phyloP scores from a whole-genome alignment of 345 rosid species.

The Turnera subulata region DNA sequence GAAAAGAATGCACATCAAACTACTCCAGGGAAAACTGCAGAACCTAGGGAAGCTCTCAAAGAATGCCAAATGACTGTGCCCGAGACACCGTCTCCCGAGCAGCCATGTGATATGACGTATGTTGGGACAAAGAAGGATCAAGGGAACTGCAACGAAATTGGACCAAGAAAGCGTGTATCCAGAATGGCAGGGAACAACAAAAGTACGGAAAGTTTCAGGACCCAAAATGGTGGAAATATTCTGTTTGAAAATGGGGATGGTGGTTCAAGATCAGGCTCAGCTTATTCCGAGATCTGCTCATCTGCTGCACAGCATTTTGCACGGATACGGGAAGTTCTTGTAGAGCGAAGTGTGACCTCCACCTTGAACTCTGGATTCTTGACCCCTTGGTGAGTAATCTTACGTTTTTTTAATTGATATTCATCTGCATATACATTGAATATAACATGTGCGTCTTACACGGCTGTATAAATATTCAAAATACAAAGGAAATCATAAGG shows the following conservation, averaged over 20 bases:
- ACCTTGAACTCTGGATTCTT: conserved; percentile 88
- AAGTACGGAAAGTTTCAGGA: conserved; percentile 48
- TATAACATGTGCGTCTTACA: no score
- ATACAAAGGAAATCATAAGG: no score
- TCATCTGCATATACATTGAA: neutral
- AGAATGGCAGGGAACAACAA: conserved; percentile 56
- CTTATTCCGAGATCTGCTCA: conserved; percentile 78
- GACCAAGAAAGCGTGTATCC: conserved; percentile 68
- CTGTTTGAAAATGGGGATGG: conserved; percentile 54
- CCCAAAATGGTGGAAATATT: conserved; percentile 57
- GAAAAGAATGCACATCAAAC: conserved; percentile 58
- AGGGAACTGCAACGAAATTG: conserved; percentile 62
- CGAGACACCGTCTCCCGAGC: conserved; percentile 98
- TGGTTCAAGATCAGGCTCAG: conserved; percentile 55
- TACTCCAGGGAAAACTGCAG: conserved; percentile 72
- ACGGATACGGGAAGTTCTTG: conserved; percentile 83
- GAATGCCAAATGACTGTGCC: conserved; percentile 87
- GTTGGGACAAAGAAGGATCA: conserved; percentile 65
- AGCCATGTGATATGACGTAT: conserved; percentile 55
- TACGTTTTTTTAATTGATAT: neutral
- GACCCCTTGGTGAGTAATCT: conserved; percentile 80
- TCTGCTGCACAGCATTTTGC: conserved; percentile 93
- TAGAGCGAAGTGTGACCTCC: conserved; percentile 84
- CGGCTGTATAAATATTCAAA: no score
- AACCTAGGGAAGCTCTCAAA: conserved; percentile 46